These are phyloP conservation scores for Coemansia sp. DNA, from an alignment of 192 early-diverging fungal genomes.

Conservation along the genomic window DNA sequence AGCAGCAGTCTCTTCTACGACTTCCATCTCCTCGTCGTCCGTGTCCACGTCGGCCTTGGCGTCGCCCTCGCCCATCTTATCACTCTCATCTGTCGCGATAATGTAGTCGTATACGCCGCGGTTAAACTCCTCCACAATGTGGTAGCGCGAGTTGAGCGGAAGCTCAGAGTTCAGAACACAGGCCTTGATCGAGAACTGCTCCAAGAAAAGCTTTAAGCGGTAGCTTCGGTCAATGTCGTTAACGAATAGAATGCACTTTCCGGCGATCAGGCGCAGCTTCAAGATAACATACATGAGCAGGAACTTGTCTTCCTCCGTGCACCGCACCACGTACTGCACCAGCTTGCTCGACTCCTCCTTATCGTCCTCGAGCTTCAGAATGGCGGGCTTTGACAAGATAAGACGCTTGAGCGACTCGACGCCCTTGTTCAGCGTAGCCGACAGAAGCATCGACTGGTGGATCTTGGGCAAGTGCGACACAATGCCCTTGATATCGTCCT, in stretches of 20 bases:
- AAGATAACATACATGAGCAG: conserved; percentile 86
- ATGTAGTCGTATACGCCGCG: conserved; percentile 94
- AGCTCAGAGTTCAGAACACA: conserved; percentile 96
- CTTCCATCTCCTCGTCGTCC: conserved; percentile 39
- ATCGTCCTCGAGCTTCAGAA: conserved; percentile 85
- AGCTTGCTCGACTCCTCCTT: conserved; percentile 62
- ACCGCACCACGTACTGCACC: conserved; percentile 77
- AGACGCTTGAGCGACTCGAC: conserved; percentile 85
- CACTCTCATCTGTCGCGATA: conserved; percentile 93
- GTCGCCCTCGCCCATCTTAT: conserved; percentile 67
- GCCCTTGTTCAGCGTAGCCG: conserved; percentile 89
- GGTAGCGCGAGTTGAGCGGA: conserved; percentile 88
- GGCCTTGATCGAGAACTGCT: conserved; percentile 92
- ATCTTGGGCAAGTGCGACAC: conserved; percentile 79
- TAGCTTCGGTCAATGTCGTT: conserved; percentile 95
- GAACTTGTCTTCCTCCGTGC: conserved; percentile 85
- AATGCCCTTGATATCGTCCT: conserved; percentile 83
- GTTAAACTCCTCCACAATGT: conserved; percentile 98
- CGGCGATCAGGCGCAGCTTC: conserved; percentile 87
- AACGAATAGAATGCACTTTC: conserved; percentile 95
- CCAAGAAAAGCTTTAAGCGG: conserved; percentile 89
- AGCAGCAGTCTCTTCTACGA: conserved; percentile 27
- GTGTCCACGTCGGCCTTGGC: conserved; percentile 59
- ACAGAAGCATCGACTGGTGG: conserved; percentile 92
- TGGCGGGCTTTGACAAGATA: conserved; percentile 82